Evolutionary conservation across 192 early-diverging fungal species (phyloP).

Genomic region (Dimargaris cristalligena): DNA sequence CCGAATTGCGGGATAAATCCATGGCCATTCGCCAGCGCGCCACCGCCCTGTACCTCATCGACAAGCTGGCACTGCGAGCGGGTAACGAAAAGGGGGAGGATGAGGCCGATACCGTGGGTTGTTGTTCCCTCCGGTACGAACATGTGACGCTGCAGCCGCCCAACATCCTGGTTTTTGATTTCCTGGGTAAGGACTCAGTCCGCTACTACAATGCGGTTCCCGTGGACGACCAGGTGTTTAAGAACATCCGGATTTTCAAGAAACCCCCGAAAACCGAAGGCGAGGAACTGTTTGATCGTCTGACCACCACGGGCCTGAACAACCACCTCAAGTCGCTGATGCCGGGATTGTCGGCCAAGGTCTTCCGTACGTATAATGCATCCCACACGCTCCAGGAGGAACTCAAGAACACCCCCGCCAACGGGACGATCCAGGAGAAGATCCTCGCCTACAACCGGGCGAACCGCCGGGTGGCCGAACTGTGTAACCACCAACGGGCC

Average conservation of each 20-base stretch:
- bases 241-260: constrained; percentile 84
- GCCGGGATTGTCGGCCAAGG: constrained; percentile 88
- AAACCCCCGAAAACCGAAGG: constrained; percentile 50
- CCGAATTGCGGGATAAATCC: constrained; percentile 59
- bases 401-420: constrained; percentile 45
- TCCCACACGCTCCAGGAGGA: constrained; percentile 85
- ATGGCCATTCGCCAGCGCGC: constrained; percentile 78
- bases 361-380: constrained; percentile 98
- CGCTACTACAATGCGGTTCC: constrained; percentile 73
- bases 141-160: constrained; percentile 73
- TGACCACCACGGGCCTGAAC: constrained; percentile 70
- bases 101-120: constrained; percentile 97
- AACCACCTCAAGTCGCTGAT: constrained; percentile 76
- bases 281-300: constrained; percentile 81
- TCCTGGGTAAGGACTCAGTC: constrained; percentile 96
- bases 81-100: constrained; percentile 97
- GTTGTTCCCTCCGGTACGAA: constrained; percentile 89
- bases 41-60: constrained; percentile 91
- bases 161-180: constrained; percentile 81
- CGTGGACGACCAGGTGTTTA: constrained; percentile 81
- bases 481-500: constrained; percentile 94
- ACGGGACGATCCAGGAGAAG: constrained; percentile 67
- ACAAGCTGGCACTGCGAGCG: constrained; percentile 82
- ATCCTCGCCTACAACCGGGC: constrained; percentile 85
- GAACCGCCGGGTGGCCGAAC: constrained; percentile 86